Base-by-base conservation (phyloP, 495 filamentous ascomycete genomes). In the Chaetomium fimeti region DNA sequence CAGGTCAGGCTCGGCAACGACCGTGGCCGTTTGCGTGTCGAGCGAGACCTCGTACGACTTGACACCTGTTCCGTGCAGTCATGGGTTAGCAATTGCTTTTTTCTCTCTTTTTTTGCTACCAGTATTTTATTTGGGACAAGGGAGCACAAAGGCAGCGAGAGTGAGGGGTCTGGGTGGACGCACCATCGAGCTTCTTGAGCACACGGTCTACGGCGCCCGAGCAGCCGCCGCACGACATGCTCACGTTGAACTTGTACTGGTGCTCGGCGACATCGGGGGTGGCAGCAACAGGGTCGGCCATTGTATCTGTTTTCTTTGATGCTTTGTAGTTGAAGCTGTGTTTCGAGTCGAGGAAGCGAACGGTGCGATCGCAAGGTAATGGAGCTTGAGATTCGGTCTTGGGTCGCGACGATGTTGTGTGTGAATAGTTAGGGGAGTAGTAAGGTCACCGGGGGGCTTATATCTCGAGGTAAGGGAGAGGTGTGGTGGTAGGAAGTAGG, bases 101-200 rank as follows among this genome's bases (percentile, higher is more conserved):
- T 36, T 36, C 12, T 36, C 1, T 32, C 7, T 32, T 32, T 3
- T 32, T 25, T 55, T 22, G 15, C 18, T 15, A 3, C 20, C 27
- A n/a, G 6, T 42, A 16, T 32, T 57, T 45, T 59, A 11, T 2
- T 27, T 27, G 40, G 24, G 40, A 29, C 18, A 0, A 28, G 29
- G 24, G 32, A 11, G 5, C 1, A 20, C 28, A 15, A 1, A n/a
- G 28, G 22, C n/a, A 12, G 9, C 0, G 45, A 13, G 0, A 11
- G 57, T 28, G 43, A 16, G 16, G 16, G 15, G 16, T 29, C 53
- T 29, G 27, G 57, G 22, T 47, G 5, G 43, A 76, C 81, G 43
- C 72, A 97, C 94, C 94, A 13, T 97, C 89, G 0, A 96, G 84
- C 78, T 88, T 96, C 76, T 89, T 93, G n/a, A 98, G 83, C n/a